Evolutionary conservation across 1,139 yeast genomes (phyloP), one percentile per base, ranked within the genome.

Genomic region (Lodderomyces metapsilosis): DNA sequence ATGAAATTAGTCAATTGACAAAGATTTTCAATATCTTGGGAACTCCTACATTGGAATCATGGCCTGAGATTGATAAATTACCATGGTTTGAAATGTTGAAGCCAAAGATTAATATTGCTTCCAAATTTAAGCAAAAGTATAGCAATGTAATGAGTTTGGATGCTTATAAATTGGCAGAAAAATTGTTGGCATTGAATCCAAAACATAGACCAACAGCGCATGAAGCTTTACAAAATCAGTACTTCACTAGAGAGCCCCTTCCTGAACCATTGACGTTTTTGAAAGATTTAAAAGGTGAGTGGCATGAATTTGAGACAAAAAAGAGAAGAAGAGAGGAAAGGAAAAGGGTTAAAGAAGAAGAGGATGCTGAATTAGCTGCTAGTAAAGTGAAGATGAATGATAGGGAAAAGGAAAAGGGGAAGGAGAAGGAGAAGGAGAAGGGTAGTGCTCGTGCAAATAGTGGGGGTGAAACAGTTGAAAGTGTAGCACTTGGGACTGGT

Each of bases 291-390:
- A 74, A 76, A 43, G 89, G 89, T 2, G 98, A 94, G 60, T 91
- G 98, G 95, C 98, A 92, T 58, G 98, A 92, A 58, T 91, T 85
- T 61, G 98, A 92, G 58, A 95, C 96, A 4, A 89, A 92, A 62
- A 84, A 82, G 64, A 79, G 88, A 54, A 71, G 94, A 54, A 74
- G 87, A 51, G 82, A 75, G 53, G 80, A 78, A 58, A 71, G 82
- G 35, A 71, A 71, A 45, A 56, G 72, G 43, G 39, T 68, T 15
- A 71, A 68, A 45, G 75, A 68, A 6, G 72, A 63, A 39, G 53
- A 48, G 37, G 51, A 45, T 32, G 46, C 49, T 18, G 47, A 43
- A 34, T 35, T 37, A 35, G 48, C 45, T 24, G 44, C 42, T 17
- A 45, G 44, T 34, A 45, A 41, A 38, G 36, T 36, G 24, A 36